Evolutionary conservation across 2,329 filamentous ascomycete genomes (phyloP).

Genomic region (Setomelanomma holmii): DNA sequence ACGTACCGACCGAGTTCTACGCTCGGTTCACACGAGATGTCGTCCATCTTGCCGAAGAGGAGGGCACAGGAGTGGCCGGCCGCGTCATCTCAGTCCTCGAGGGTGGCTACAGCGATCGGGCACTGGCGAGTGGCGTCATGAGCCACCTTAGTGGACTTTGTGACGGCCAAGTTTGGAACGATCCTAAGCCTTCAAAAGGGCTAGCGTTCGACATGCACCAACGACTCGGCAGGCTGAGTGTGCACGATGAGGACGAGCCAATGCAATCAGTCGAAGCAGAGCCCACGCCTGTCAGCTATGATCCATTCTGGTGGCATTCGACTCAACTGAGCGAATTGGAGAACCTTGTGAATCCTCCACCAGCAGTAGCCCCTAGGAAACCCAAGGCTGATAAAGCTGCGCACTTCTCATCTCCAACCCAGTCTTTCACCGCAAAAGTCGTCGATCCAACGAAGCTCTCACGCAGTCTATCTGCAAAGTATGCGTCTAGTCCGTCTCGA

Average conservation of each 20-base stretch:
- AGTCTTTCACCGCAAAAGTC: slow-evolving; percentile 84
- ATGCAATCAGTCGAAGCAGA: slow-evolving; percentile 27
- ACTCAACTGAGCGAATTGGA: slow-evolving; percentile 41
- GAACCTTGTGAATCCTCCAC: slow-evolving; percentile 40
- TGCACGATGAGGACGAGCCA: slow-evolving; percentile 27
- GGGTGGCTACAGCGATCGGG: slow-evolving; percentile 93
- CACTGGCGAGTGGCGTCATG: slow-evolving; percentile 83
- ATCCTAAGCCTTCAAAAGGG: slow-evolving; percentile 50
- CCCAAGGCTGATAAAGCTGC: slow-evolving; percentile 64
- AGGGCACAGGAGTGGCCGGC: slow-evolving; percentile 78
- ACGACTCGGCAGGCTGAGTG: slow-evolving; percentile 55
- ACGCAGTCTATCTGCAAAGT: slow-evolving; percentile 65
- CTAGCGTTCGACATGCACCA: slow-evolving; percentile 66
- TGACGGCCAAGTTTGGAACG: slow-evolving; percentile 55
- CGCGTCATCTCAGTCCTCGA: slow-evolving; percentile 92
- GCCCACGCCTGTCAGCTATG: slow-evolving; percentile 41
- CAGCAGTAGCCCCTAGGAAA: slow-evolving; percentile 63
- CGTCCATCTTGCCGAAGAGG: slow-evolving; percentile 80
- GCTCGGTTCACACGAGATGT: slow-evolving; percentile 88
- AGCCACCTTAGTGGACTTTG: slow-evolving; percentile 88
- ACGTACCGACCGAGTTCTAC: slow-evolving; percentile 96
- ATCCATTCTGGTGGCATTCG: slow-evolving; percentile 55
- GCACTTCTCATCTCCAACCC: slow-evolving; percentile 86
- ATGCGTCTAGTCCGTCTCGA: slow-evolving; percentile 47
- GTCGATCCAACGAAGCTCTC: slow-evolving; percentile 71